Evolutionary conservation across 106 monocot species (phyloP), one percentile per base, ranked within the genome.

Genomic region (Acanthochlamys bracteata): DNA sequence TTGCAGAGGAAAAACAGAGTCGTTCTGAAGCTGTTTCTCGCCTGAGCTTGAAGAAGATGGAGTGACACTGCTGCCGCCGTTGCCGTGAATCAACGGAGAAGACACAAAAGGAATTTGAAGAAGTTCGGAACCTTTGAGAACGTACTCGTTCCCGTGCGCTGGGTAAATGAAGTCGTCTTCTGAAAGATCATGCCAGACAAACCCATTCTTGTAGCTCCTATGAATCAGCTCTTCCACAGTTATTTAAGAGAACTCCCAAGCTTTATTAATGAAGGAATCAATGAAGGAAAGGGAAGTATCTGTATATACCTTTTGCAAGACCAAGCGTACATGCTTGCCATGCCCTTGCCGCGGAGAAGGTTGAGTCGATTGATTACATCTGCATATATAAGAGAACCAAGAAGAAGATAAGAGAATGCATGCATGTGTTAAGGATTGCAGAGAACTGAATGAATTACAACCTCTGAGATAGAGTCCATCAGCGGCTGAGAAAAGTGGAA

Each of bases 151-250:
- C 22, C 87, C 86, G 26, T 77, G 87, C 0, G 76, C 72, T 0
- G 92, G 87, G 43, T 75, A 55, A 69, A 92, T 88, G 74, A 87
- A 60, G 54, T 92, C 92, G 64, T 82, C 87, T 0, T 84, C 87
- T 12, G 81, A 68, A 22, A 92, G 84, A 66, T 92, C 92, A 41
- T 92, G 87, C 92, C 92, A 92, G 57, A 92, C 92, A 54, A 78
- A 92, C 39, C 92, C 92, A 51, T 84, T 89, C 74, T 82, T 94
- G 68, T 94, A 94, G 67, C 83, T 75, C 79, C 89, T 93, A 9
- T 49, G 17, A 43, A 49, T 49, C 33, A 33, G 6, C 6, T 33
- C 1, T 33, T 33, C 4, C 33, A 3, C 33, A 33, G 6, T 6
- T 33, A 33, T 33, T 33, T 6, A 33, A 33, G 33, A 33, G 6